Percentiles rank a stretch among this genome's conserved stretches.
These are phyloP conservation scores for Plantago elongata DNA, from an alignment of 257 asterid species.

Conservation along the genomic window DNA sequence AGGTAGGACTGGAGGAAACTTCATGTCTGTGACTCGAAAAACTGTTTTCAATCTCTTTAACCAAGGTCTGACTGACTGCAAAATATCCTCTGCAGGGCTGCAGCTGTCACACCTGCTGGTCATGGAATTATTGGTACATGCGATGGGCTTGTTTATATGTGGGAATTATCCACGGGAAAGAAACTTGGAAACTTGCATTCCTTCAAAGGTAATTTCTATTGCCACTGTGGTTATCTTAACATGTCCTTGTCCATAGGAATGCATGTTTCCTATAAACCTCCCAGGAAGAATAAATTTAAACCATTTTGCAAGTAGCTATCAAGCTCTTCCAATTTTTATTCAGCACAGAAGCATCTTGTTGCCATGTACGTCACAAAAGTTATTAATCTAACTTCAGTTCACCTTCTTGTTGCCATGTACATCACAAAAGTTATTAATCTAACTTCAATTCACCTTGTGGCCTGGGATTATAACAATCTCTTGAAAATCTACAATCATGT, in stretches of 20 bases:
- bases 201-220: conserved; percentile 48
- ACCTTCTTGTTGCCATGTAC: too few species aligned
- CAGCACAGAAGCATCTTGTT: too few species aligned
- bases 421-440: too few species aligned
- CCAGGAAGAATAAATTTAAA: not conserved
- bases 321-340: not conserved
- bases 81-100: conserved; percentile 43
- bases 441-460: too few species aligned
- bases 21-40: too few species aligned
- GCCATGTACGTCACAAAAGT: too few species aligned
- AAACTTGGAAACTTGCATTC: conserved; percentile 57
- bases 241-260: not conserved
- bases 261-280: not conserved
- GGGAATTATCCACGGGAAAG: conserved; percentile 84
- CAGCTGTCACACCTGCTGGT: conserved; percentile 53
- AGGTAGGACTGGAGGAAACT: too few species aligned
- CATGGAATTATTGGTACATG: conserved; percentile 78
- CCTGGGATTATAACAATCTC: too few species aligned
- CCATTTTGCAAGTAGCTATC: not conserved
- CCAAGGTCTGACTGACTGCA: not conserved
- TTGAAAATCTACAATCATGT: too few species aligned
- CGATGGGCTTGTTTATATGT: conserved; percentile 66
- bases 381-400: too few species aligned
- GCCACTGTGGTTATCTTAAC: not conserved
- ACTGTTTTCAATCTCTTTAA: not conserved